Conservation (phyloP, 2,329 filamentous ascomycete genomes). For the Colletotrichum simmondsii region DNA sequence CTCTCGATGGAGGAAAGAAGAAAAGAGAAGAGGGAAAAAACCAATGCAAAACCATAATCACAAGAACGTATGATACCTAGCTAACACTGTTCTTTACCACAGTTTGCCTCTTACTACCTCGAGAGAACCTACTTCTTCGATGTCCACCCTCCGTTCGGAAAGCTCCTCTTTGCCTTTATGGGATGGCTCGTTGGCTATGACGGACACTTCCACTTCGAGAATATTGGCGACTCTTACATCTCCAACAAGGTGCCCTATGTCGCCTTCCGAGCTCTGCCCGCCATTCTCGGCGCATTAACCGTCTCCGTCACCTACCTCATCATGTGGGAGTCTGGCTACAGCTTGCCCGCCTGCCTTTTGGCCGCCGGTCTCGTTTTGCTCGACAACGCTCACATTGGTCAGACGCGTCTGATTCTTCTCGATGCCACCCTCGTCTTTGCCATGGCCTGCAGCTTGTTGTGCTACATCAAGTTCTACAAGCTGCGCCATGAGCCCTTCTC, state of each 20-base stretch:
- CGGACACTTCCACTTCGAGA: conserved; percentile 97
- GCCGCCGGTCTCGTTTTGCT: conserved; percentile 89
- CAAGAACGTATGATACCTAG: conserved; percentile 12
- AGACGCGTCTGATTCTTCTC: conserved; percentile 93
- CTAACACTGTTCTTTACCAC: conserved; percentile 28
- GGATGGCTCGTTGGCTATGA: conserved; percentile 98
- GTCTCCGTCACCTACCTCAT: conserved; percentile 95
- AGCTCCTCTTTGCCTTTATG: conserved; percentile 96
- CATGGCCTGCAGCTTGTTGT: conserved; percentile 94
- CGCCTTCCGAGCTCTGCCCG: conserved; percentile 92
- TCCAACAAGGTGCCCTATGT: conserved; percentile 97
- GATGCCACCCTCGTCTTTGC: conserved; percentile 94
- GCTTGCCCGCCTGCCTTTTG: conserved; percentile 88
- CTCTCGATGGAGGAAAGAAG: not conserved
- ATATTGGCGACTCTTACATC: conserved; percentile 98
- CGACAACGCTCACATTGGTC: conserved; percentile 97
- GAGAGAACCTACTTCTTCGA: conserved; percentile 99
- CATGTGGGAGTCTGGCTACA: conserved; percentile 99
- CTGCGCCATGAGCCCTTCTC: conserved; percentile 88
- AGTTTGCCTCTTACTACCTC: conserved; percentile 86
- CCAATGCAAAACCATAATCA: not conserved
- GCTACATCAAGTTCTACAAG: conserved; percentile 99
- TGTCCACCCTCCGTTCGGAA: conserved; percentile 97
- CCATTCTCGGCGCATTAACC: conserved; percentile 89
- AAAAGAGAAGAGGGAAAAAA: not conserved